Base-by-base conservation (phyloP, 2,329 filamentous ascomycete species). In the Fusarium cyanostomum region DNA sequence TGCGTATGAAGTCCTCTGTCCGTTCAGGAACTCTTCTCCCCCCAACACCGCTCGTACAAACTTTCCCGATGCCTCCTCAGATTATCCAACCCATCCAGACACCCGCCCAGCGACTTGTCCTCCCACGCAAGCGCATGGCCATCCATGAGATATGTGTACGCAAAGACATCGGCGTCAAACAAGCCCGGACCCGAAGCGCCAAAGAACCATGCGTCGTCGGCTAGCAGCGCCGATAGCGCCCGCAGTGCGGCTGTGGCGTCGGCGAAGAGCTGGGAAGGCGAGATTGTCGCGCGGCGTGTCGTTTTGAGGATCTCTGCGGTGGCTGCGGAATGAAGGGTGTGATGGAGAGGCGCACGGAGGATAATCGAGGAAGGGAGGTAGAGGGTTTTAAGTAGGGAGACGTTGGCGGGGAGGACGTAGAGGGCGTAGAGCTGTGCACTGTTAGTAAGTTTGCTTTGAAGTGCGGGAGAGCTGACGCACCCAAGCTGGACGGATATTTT, bases 151-250 rank as follows among this genome's bases (percentile, higher is more conserved):
- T 96, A 87, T 0, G 92, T 94, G 76, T 97, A 99, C 4, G 92
- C 89, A 78, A 97, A 98, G 3, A 98, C 86, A 51, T 87, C 88
- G 7, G 94, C 94, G 77, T 99, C 95, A 68, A 98, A 94, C 21
- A 94, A 72, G 0, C 88, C 87, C 0, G 94, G 92, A 73, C 27
- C 75, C 46, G 55, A 74, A 73, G 59, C 70, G 21, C 72, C 79
- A 54, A 85, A 85, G 73, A 86, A 86, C 81, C 82, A 86, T 3
- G 68, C 67, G 2, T 73, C 68, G 10, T 74, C 68, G 7, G 70
- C 74, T 7, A 86, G 71, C 7, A 83, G 54, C 3, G 74, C 67
- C 3, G 79, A 79, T 6, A 87, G 75, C 8, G 83, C 80, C 8
- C 63, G 73, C 16, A 86, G 74, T 4, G 84, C 84, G 10, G 75